A percentile compares a stretch with the other conserved stretches of the same genome.
Conservation (phyloP, 2,329 filamentous ascomycete genomes). For the Aspergillus awamori region DNA sequence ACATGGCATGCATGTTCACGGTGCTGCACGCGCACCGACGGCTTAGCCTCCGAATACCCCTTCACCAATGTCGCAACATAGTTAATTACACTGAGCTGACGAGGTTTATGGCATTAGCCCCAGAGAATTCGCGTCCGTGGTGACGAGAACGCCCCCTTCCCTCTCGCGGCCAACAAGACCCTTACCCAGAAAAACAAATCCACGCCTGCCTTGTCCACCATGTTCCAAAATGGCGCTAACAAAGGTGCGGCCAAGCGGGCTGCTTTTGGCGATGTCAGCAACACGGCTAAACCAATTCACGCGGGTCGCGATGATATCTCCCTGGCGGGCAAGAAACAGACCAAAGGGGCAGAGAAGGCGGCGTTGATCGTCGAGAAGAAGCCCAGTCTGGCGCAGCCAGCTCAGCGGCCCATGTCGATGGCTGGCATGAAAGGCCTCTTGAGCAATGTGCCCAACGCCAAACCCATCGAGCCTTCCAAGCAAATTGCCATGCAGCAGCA, state of each 20-base stretch:
- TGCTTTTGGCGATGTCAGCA: conserved; percentile 82
- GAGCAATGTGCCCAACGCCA: conserved; percentile 37
- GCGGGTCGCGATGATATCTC: conserved; percentile 60
- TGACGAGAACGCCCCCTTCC: conserved; percentile 70
- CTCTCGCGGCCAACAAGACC: conserved; percentile 56
- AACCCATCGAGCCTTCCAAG: conserved; percentile 37
- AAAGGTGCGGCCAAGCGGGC: conserved; percentile 73
- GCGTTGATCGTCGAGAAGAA: conserved; percentile 43
- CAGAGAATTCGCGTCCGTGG: conserved; percentile 66
- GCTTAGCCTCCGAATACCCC: background rate
- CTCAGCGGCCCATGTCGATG: conserved; percentile 59
- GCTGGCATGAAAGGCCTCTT: conserved; percentile 43
- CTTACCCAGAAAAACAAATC: conserved; percentile 85
- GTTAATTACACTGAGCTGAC: conserved; percentile 17
- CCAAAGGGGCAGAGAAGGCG: conserved; percentile 35
- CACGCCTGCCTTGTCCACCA: conserved; percentile 61
- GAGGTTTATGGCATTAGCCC: conserved; percentile 56
- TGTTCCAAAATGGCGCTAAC: conserved; percentile 57
- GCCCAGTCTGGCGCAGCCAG: conserved; percentile 57
- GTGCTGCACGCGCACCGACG: conserved; percentile 15
- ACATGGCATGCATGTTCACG: conserved; percentile 1
- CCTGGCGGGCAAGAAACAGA: conserved; percentile 51
- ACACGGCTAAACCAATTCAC: conserved; percentile 53
- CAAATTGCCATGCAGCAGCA: conserved; percentile 34
- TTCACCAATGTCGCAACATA: background rate